phyloP scores from a whole-genome alignment of 2,329 filamentous ascomycete species.

The Pestalotiopsis sp. region DNA sequence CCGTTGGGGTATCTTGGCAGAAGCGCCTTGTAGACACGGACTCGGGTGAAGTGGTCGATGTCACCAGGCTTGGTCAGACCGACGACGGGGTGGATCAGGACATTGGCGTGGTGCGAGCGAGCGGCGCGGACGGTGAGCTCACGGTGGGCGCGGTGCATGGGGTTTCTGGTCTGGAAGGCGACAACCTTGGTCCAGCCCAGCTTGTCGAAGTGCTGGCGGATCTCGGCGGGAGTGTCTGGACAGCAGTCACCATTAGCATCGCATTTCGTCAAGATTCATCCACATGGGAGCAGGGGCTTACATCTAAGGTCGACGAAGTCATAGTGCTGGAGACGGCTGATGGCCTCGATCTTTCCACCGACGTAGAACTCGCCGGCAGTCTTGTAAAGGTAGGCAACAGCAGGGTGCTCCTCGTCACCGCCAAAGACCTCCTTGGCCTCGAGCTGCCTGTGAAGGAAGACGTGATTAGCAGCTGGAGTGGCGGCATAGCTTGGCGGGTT shows the following conservation, averaged over 20 bases:
- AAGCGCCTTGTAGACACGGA: constrained; percentile 97
- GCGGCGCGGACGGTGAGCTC: constrained; percentile 97
- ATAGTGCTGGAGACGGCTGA: constrained; percentile 96
- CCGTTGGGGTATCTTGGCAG: constrained; percentile 97
- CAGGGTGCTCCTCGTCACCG: constrained; percentile 87
- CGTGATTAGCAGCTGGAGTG: constrained; percentile 53
- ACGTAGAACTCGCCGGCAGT: constrained; percentile 87
- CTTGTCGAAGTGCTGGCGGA: constrained; percentile 98
- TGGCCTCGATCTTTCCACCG: constrained; percentile 92
- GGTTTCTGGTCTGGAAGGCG: constrained; percentile 98
- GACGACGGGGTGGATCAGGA: constrained; percentile 98
- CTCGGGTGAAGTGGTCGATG: constrained; percentile 99
- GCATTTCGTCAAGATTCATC: neutral
- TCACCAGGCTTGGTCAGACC: constrained; percentile 98
- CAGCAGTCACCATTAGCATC: neutral
- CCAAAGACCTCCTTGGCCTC: constrained; percentile 96
- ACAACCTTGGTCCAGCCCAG: constrained; percentile 97
- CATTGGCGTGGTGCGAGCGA: constrained; percentile 94
- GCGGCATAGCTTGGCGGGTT: constrained; percentile 38
- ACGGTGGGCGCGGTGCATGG: constrained; percentile 98
- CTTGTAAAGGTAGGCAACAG: constrained; percentile 85
- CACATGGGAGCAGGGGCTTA: constrained; percentile 45
- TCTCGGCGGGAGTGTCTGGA: constrained; percentile 85
- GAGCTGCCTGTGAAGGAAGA: constrained; percentile 60
- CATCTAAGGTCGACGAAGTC: constrained; percentile 97